phyloP scores from a whole-genome alignment of 2,329 filamentous ascomycete genomes.

The Xylaria sp. region DNA sequence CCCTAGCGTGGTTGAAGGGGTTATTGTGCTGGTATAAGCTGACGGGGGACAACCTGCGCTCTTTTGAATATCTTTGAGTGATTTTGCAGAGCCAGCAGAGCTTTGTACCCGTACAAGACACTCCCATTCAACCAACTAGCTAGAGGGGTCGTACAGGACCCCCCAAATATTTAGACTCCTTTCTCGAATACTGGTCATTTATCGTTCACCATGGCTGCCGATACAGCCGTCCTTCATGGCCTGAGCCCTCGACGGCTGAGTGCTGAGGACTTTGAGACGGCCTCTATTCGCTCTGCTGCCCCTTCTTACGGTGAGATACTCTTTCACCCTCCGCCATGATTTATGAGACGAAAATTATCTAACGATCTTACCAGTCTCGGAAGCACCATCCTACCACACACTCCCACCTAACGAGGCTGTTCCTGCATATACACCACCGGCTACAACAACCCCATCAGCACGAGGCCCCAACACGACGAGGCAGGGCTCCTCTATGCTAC shows the following conservation, averaged over 20 bases:
- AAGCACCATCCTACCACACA: conserved; percentile 71
- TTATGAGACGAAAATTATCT: conserved; percentile 17
- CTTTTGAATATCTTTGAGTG: conserved; percentile 8
- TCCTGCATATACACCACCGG: conserved; percentile 62
- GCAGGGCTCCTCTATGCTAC: conserved; percentile 44
- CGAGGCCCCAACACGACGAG: conserved; percentile 40
- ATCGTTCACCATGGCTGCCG: conserved; percentile 44
- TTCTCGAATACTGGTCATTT: conserved; percentile 6
- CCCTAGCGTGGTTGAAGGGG: conserved; percentile 7
- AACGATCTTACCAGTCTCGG: conserved; percentile 61
- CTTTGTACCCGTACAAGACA: not conserved
- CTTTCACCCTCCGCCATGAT: not conserved
- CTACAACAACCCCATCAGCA: conserved; percentile 35
- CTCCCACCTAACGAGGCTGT: conserved; percentile 58
- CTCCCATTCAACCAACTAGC: not conserved
- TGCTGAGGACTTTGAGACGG: conserved; percentile 71
- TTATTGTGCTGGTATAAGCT: conserved; percentile 5
- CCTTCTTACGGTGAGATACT: conserved; percentile 70
- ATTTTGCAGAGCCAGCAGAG: not conserved
- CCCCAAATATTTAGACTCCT: not conserved
- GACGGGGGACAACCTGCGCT: conserved; percentile 4
- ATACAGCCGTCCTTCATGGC: conserved; percentile 42
- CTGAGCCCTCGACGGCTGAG: conserved; percentile 46
- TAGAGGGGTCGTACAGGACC: conserved; percentile 4
- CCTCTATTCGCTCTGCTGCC: conserved; percentile 73